Percentiles rank a stretch among this genome's conserved stretches.
phyloP scores from a whole-genome alignment of 2,329 filamentous ascomycete species.

The Boeremia lycopersici region DNA sequence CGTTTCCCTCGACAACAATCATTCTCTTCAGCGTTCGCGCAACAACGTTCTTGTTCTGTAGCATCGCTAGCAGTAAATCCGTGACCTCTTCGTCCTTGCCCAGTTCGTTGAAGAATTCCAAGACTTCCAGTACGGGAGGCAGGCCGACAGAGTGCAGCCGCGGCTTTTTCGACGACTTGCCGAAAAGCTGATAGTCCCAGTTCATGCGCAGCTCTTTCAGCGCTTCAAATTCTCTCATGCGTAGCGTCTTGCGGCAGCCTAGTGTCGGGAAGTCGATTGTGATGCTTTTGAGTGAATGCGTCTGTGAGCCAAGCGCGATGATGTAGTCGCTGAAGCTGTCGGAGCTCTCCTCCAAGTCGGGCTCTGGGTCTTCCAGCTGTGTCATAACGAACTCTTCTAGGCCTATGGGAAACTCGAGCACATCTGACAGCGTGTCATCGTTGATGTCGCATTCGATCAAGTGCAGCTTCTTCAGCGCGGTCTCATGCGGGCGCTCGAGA shows the following conservation, averaged over 20 bases:
- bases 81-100: slow-evolving; percentile 40
- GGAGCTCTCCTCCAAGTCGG: slow-evolving; percentile 40
- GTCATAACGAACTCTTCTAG: slow-evolving; percentile 43
- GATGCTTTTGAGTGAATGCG: slow-evolving; percentile 35
- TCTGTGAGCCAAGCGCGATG: slow-evolving; percentile 35
- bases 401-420: slow-evolving; percentile 39
- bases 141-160: slow-evolving; percentile 40
- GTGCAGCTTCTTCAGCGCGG: slow-evolving; percentile 34
- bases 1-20: slow-evolving; percentile 35
- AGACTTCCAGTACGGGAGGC: slow-evolving; percentile 33
- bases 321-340: slow-evolving; percentile 43
- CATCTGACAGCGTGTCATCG: slow-evolving; percentile 38
- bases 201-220: slow-evolving; percentile 36
- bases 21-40: slow-evolving; percentile 33
- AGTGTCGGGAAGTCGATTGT: slow-evolving; percentile 39
- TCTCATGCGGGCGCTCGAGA: slow-evolving; percentile 38
- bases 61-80: slow-evolving; percentile 33
- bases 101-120: slow-evolving; percentile 42
- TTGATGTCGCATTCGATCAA: slow-evolving; percentile 44
- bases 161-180: slow-evolving; percentile 40
- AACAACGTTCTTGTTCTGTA: slow-evolving; percentile 36
- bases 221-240: slow-evolving; percentile 36
- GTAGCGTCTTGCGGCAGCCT: slow-evolving; percentile 35
- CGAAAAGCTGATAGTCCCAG: slow-evolving; percentile 43
- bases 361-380: slow-evolving; percentile 37